Conservation (phyloP, 1,284 basidiomycete species). For the Calocybe gambosa region DNA sequence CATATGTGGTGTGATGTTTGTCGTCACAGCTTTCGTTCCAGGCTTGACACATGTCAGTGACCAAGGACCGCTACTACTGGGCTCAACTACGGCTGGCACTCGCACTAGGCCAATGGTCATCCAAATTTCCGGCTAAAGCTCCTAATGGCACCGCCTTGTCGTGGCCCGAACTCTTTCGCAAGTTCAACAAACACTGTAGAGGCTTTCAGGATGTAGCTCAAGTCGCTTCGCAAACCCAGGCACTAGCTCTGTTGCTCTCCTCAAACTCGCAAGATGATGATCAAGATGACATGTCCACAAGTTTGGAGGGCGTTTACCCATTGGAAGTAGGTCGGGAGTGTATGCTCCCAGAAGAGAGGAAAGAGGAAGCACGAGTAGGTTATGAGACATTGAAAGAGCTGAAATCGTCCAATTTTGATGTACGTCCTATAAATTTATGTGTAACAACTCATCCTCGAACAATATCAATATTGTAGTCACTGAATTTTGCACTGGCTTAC, state of each 20-base stretch:
- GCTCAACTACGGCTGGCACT: slow-evolving; percentile 60
- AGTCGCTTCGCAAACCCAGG: slow-evolving; percentile 61
- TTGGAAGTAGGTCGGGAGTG: slow-evolving; percentile 51
- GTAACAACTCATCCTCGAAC: background rate
- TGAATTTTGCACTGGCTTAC: slow-evolving; percentile 64
- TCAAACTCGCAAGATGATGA: slow-evolving; percentile 42
- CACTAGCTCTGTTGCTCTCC: slow-evolving; percentile 53
- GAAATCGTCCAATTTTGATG: slow-evolving; percentile 51
- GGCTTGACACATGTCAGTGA: slow-evolving; percentile 22
- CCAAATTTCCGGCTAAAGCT: slow-evolving; percentile 53
- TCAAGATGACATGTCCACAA: slow-evolving; percentile 27
- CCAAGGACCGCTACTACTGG: slow-evolving; percentile 72
- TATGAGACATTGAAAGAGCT: slow-evolving; percentile 49
- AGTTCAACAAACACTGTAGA: slow-evolving; percentile 83
- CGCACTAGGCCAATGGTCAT: slow-evolving; percentile 64
- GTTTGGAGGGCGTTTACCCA: slow-evolving; percentile 27
- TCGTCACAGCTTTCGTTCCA: background rate
- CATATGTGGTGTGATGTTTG: background rate
- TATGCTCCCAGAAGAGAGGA: slow-evolving; percentile 44
- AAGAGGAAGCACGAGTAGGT: slow-evolving; percentile 45
- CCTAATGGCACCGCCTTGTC: slow-evolving; percentile 52
- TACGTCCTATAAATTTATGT: slow-evolving; percentile 30
- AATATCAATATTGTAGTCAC: slow-evolving; percentile 34
- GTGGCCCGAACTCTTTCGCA: slow-evolving; percentile 80
- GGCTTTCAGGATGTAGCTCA: slow-evolving; percentile 57